Percentiles rank a stretch among this genome's conserved stretches.
phyloP scores from a whole-genome alignment of 2,329 filamentous ascomycete species.

The Sclerotinia borealis region DNA sequence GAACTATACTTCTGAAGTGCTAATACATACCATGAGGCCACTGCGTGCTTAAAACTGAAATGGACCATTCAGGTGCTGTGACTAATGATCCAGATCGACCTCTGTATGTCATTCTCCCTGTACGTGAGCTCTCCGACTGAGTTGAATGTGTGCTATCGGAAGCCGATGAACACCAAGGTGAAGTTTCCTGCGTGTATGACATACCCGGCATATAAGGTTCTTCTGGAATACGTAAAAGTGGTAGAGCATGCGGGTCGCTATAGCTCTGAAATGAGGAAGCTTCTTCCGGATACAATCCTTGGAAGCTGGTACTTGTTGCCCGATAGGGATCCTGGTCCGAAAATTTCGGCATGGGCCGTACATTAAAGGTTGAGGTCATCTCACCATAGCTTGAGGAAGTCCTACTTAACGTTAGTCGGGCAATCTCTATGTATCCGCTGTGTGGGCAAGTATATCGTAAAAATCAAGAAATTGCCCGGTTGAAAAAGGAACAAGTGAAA shows the following conservation, averaged over 20 bases:
- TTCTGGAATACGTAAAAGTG: slow-evolving; percentile 28
- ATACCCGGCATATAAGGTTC: slow-evolving; percentile 26
- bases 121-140: slow-evolving; percentile 28
- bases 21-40: slow-evolving; percentile 23
- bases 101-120: slow-evolving; percentile 19
- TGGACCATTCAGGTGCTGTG: slow-evolving; percentile 26
- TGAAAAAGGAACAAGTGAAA: slow-evolving; percentile 11
- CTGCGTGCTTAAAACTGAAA: slow-evolving; percentile 15
- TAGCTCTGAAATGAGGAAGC: slow-evolving; percentile 17
- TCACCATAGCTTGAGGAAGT: not conserved
- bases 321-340: not conserved
- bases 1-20: not conserved
- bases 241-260: slow-evolving; percentile 19
- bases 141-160: slow-evolving; percentile 31
- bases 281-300: slow-evolving; percentile 15
- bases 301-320: slow-evolving; percentile 14
- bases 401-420: slow-evolving; percentile 5
- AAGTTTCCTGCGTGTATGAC: slow-evolving; percentile 27
- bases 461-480: not conserved
- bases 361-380: slow-evolving; percentile 1
- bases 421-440: not conserved
- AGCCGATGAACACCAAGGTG: slow-evolving; percentile 31
- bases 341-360: slow-evolving; percentile 3
- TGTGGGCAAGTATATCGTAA: not conserved
- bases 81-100: slow-evolving; percentile 25